Evolutionary conservation across 768 basidiomycete genomes (phyloP).

Genomic region (Crepidotus variabilis): DNA sequence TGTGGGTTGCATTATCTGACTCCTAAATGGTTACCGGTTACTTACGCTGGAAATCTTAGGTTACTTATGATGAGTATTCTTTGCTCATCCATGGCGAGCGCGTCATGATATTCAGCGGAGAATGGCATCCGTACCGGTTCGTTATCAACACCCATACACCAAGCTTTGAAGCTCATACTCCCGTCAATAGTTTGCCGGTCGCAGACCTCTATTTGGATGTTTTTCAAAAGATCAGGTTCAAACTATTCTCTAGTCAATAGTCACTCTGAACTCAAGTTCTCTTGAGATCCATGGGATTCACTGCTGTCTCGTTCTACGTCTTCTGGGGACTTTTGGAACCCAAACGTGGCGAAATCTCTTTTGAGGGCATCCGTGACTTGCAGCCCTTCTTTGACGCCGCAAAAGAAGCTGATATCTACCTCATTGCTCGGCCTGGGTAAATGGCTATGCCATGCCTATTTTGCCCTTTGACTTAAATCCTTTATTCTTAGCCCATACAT

Average conservation of each 20-base stretch:
- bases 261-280: background rate
- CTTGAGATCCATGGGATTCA: slow-evolving; percentile 36
- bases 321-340: slow-evolving; percentile 43
- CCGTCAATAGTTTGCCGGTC: slow-evolving; percentile 29
- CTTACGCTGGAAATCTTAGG: slow-evolving; percentile 17
- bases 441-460: background rate
- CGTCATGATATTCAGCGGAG: slow-evolving; percentile 37
- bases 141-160: background rate
- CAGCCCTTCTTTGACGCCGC: slow-evolving; percentile 54
- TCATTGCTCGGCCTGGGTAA: slow-evolving; percentile 50
- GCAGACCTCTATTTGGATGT: slow-evolving; percentile 39
- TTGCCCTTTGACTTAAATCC: background rate
- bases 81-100: slow-evolving; percentile 37
- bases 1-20: too few species aligned
- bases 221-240: slow-evolving; percentile 40
- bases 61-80: slow-evolving; percentile 43
- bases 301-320: slow-evolving; percentile 40
- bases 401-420: slow-evolving; percentile 48
- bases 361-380: slow-evolving; percentile 50
- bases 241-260: background rate
- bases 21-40: background rate
- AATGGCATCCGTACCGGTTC: slow-evolving; percentile 40
- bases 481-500: slow-evolving; percentile 32
- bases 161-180: background rate
- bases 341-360: slow-evolving; percentile 47